These are phyloP conservation scores for Nakazawaea pomicola DNA, from an alignment of 805 yeast species.

Conservation along the genomic window DNA sequence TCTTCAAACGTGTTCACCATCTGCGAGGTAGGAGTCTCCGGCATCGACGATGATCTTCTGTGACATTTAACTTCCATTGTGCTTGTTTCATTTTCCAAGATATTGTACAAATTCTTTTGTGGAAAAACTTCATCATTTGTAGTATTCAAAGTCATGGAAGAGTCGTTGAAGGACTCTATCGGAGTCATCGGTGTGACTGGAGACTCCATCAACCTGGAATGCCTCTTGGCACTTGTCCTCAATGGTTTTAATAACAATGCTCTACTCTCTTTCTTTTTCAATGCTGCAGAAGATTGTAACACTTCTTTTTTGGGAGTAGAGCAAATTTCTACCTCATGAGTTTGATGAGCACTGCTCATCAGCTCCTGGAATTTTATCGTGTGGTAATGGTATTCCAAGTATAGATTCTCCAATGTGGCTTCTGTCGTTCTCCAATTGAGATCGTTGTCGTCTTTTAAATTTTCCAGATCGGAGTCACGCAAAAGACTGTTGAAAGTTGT, in stretches of 20 bases:
- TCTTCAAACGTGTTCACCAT: neutral
- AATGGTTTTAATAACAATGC: conserved; percentile 11
- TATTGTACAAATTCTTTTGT: neutral
- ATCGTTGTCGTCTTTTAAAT: conserved; percentile 25
- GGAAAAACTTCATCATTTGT: neutral
- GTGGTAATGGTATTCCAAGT: conserved; percentile 34
- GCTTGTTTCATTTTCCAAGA: neutral
- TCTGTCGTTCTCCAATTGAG: conserved; percentile 40
- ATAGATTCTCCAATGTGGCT: conserved; percentile 39
- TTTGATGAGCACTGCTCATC: conserved; percentile 1
- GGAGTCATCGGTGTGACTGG: neutral
- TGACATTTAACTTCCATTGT: neutral
- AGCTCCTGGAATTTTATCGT: conserved; percentile 12
- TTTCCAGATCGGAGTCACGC: conserved; percentile 15
- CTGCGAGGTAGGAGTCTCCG: conserved; percentile 4
- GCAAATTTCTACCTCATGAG: neutral
- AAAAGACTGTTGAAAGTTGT: conserved; percentile 10
- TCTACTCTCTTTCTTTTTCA: conserved; percentile 8
- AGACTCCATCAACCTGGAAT: conserved; percentile 1
- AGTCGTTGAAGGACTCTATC: neutral
- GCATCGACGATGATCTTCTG: conserved; percentile 6
- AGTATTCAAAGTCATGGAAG: neutral
- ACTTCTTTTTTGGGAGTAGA: neutral
- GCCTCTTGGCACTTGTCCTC: conserved; percentile 8
- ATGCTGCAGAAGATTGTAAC: neutral